Evolutionary conservation across 2,329 filamentous ascomycete species (phyloP), one percentile per base, ranked within the genome.

Genomic region (Cladosporium halotolerans): DNA sequence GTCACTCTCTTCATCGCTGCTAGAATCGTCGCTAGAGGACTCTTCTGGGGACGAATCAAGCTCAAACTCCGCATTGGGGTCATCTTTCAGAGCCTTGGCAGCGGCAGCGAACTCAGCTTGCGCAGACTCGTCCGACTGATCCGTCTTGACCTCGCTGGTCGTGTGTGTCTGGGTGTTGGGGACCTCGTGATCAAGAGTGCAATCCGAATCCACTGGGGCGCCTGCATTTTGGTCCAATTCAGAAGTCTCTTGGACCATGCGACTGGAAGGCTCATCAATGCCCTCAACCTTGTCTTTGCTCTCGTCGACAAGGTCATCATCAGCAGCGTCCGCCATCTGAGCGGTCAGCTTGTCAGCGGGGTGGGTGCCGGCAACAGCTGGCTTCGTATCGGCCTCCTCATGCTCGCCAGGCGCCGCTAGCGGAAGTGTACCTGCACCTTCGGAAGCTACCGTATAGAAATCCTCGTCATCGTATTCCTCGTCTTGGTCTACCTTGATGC

Each of bases 11-110:
- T 36, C 34, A 11, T 36, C 34, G 18, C 48, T 51, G 48, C 48
- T 51, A 2, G 79, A 80, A 55, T 80, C 79, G 53, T 82, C 79
- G 36, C 76, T 74, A 1, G 70, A 74, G 11, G 65, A 66, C 9
- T 58, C 60, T 52, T 70, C 67, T 31, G 64, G 67, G 31, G 66
- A 67, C 2, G 60, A 60, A 55, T 63, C 61, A 38, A 79, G 79
- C 57, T 84, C 81, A 2, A 82, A 83, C 18, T 76, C 73, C 13
- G 50, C 50, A 8, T 53, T 28, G 28, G 50, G 43, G 43, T 76
- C 73, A 32, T 70, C 73, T 49, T 75, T 73, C 59, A 74, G 75
- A 9, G 69, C 71, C 49, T 71, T 68, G 13, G 70, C 75, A 9
- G 71, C 72, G 45, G 68, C 68, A 54, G 74, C 60, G 56, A 77